Evolutionary conservation across 2,329 filamentous ascomycete genomes (phyloP).

Genomic region (Cylindrodendrum hubeiense): DNA sequence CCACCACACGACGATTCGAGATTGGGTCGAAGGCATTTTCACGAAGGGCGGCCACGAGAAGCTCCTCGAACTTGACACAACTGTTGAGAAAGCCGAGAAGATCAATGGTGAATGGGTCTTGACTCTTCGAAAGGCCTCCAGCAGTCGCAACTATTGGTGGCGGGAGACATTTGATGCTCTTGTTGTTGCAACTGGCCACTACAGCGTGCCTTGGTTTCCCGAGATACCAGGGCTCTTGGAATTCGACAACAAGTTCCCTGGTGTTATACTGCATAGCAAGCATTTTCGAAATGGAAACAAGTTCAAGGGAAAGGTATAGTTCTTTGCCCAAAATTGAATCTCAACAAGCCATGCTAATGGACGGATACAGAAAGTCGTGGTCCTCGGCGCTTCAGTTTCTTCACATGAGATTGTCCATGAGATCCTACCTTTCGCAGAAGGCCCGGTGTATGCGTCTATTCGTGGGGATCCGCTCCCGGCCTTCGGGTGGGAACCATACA

Average conservation of each 20-base stretch:
- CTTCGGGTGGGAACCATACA: constrained; percentile 20
- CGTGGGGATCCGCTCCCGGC: constrained; percentile 15
- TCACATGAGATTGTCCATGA: constrained; percentile 69
- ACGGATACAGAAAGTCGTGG: constrained; percentile 60
- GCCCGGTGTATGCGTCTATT: constrained; percentile 12
- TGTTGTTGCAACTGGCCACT: constrained; percentile 56
- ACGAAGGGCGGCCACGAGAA: constrained; percentile 17
- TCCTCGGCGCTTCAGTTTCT: constrained; percentile 70
- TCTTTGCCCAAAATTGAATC: no score
- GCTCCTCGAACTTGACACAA: constrained; percentile 62
- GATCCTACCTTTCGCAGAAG: constrained; percentile 44
- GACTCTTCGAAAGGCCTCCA: constrained; percentile 58
- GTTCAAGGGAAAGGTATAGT: constrained; percentile 35
- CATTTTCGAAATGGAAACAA: constrained; percentile 49
- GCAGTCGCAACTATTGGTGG: constrained; percentile 54
- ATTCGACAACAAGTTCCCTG: constrained; percentile 52
- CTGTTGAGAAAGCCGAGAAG: constrained; percentile 67
- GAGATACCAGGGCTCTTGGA: constrained; percentile 55
- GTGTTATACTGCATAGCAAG: constrained; percentile 55
- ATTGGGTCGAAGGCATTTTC: constrained; percentile 23
- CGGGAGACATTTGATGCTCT: constrained; percentile 56
- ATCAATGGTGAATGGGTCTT: constrained; percentile 59
- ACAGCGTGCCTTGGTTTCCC: constrained; percentile 55
- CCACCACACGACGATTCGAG: constrained; percentile 18
- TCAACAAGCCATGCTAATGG: not conserved